Evolutionary conservation across 2,329 filamentous ascomycete species (phyloP), one percentile per base, ranked within the genome.

Genomic region (Geosmithia putterillii): DNA sequence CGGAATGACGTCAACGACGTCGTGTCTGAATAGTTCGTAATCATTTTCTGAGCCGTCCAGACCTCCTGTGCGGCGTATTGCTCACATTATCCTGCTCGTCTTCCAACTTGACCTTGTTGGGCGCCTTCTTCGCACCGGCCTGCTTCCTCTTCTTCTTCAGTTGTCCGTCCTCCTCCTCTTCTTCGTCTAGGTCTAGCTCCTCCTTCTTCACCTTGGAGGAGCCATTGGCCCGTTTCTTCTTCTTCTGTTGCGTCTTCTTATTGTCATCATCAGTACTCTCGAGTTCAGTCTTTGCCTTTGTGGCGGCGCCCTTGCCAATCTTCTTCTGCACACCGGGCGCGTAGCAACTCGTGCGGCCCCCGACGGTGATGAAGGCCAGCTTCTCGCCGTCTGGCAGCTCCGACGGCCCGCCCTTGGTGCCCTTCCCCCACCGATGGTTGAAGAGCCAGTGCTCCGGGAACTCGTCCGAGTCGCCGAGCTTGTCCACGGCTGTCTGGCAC

Each of bases 391-490:
- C 94, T 0, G 90, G 90, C 22, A 96, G 63, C 41, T 72, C 74
- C 4, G 74, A 76, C 1, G 72, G 63, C 1, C 76, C 71, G 23
- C 73, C 74, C 56, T 90, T 94, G 54, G 84, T 88, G 56, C 86
- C 87, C 56, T 95, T 95, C 12, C 81, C 78, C 92, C 92, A 96
- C 21, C 88, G 77, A 57, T 94, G 73, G 48, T 84, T 82, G 68
- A 94, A 94, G 10, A 94, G 67, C 87, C 92, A 98, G 47, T 89
- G 73, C 5, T 83, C 71, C 0, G 92, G 92, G 48, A 96, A 95
- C 54, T 83, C 69, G 35, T 83, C 80, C 18, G 85, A 89, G 50
- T 96, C 88, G 2, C 79, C 87, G 6, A 95, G 71, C 21, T 80
- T 69, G 41, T 85, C 85, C 18, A 90, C 80, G 0, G 90, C 86